Evolutionary conservation across 2,329 filamentous ascomycete genomes (phyloP).

Genomic region (Alternaria gansuensis): DNA sequence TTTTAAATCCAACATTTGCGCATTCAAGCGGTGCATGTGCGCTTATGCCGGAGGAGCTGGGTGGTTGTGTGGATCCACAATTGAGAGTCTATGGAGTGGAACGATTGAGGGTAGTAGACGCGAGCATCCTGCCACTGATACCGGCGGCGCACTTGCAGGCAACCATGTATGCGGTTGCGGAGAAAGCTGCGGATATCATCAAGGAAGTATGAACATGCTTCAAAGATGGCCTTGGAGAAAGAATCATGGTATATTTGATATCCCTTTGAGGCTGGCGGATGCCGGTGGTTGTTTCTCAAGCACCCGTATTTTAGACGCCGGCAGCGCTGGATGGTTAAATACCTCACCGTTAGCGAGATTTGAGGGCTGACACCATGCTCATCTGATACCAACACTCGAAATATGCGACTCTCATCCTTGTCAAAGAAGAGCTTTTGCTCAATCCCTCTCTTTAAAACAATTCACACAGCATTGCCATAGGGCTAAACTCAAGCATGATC

Average conservation of each 20-base stretch:
- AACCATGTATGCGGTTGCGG: constrained; percentile 40
- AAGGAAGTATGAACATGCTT: constrained; percentile 12
- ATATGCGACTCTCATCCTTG: neutral
- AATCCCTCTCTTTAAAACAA: neutral
- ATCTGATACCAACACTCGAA: no score
- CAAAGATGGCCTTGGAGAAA: neutral
- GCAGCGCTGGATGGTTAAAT: no score
- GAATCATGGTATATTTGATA: neutral
- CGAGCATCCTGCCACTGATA: constrained; percentile 32
- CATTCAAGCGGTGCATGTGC: constrained; percentile 29
- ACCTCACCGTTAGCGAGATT: no score
- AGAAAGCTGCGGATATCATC: constrained; percentile 42
- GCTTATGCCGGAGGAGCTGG: constrained; percentile 36
- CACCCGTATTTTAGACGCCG: no score
- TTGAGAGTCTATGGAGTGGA: constrained; percentile 31
- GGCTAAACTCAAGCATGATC: neutral
- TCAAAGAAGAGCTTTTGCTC: neutral
- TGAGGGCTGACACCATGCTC: no score
- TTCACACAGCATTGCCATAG: neutral
- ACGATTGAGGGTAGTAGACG: constrained; percentile 37
- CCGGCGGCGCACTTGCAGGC: constrained; percentile 32
- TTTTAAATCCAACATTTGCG: constrained; percentile 23
- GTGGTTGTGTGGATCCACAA: constrained; percentile 28
- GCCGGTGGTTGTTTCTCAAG: no score
- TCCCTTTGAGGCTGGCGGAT: neutral